These are phyloP conservation scores for Prototheca stagnorum DNA, from an alignment of 163 green algal species.

Conservation along the genomic window DNA sequence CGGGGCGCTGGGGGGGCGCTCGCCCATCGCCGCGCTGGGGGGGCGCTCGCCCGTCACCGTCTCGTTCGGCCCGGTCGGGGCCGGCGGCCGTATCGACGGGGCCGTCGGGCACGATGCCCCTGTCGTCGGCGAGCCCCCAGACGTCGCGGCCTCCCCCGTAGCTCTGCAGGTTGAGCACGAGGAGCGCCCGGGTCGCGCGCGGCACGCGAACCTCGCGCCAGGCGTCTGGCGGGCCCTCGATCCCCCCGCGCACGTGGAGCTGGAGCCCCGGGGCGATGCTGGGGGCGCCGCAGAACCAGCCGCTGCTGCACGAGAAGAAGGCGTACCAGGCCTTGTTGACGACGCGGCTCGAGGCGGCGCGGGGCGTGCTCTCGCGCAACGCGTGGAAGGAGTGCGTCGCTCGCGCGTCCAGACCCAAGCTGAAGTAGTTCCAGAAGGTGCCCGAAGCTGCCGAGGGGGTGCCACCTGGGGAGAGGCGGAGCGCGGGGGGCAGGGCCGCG, in stretches of 20 bases:
- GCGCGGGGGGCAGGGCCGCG: constrained; percentile 28
- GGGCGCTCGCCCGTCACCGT: no score
- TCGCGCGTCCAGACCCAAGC: constrained; percentile 62
- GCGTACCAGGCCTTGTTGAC: constrained; percentile 65
- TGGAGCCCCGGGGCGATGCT: constrained; percentile 23
- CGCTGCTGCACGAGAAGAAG: constrained; percentile 34
- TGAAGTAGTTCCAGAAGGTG: constrained; percentile 82
- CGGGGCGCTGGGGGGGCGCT: no score
- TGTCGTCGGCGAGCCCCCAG: constrained; percentile 41
- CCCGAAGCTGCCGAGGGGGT: constrained; percentile 15
- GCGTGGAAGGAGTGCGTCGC: constrained; percentile 71
- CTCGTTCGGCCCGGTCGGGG: no score
- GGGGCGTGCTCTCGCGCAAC: constrained; percentile 46
- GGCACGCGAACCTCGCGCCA: constrained; percentile 48
- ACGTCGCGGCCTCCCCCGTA: constrained; percentile 64
- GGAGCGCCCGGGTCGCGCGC: constrained; percentile 44
- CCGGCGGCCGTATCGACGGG: no score
- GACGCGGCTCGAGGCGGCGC: constrained; percentile 29
- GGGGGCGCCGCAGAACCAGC: constrained; percentile 26
- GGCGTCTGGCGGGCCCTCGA: background rate
- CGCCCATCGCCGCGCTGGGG: no score
- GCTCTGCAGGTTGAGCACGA: constrained; percentile 66
- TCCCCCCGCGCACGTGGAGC: constrained; percentile 8
- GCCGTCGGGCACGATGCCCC: no score
- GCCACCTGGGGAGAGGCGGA: constrained; percentile 10